Evolutionary conservation across 2,329 filamentous ascomycete species (phyloP).

Genomic region (Madurella mycetomatis): DNA sequence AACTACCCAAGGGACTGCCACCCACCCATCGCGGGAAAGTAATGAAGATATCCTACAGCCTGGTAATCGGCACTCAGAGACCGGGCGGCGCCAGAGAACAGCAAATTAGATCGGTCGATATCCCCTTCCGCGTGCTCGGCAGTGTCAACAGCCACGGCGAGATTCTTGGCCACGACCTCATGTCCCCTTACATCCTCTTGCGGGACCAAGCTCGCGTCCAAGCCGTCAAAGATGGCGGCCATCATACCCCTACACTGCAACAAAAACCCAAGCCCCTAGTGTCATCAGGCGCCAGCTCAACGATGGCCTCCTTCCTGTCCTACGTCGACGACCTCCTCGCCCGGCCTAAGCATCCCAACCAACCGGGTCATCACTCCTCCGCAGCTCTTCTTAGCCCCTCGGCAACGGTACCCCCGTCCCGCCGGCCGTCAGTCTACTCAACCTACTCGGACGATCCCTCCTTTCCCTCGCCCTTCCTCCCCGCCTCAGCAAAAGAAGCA

Average conservation of each 20-base stretch:
- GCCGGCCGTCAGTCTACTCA: conserved; percentile 44
- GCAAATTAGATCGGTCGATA: conserved; percentile 82
- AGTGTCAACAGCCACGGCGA: conserved; percentile 88
- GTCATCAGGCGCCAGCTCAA: conserved; percentile 28
- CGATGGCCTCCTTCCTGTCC: conserved; percentile 63
- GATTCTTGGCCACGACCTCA: conserved; percentile 86
- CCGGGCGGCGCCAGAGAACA: conserved; percentile 73
- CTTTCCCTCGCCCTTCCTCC: conserved; percentile 37
- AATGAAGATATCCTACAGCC: conserved; percentile 87
- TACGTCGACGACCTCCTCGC: conserved; percentile 74
- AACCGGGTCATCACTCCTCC: conserved; percentile 28
- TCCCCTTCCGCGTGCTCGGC: conserved; percentile 88
- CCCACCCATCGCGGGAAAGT: conserved; percentile 87
- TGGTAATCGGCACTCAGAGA: conserved; percentile 88
- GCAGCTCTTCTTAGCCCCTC: conserved; percentile 69
- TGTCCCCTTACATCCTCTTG: conserved; percentile 87
- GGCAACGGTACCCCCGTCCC: conserved; percentile 51
- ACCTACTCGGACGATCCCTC: conserved; percentile 16
- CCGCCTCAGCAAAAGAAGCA: conserved; percentile 68
- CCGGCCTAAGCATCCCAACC: conserved; percentile 46
- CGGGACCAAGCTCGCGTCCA: conserved; percentile 72
- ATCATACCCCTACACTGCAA: conserved; percentile 19
- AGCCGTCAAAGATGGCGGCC: conserved; percentile 39
- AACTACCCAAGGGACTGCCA: conserved; percentile 80
- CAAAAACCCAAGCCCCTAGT: conserved; percentile 26